Evolutionary conservation across 495 filamentous ascomycete genomes (phyloP), one percentile per base, ranked within the genome.

Genomic region (Penicillium parvum): DNA sequence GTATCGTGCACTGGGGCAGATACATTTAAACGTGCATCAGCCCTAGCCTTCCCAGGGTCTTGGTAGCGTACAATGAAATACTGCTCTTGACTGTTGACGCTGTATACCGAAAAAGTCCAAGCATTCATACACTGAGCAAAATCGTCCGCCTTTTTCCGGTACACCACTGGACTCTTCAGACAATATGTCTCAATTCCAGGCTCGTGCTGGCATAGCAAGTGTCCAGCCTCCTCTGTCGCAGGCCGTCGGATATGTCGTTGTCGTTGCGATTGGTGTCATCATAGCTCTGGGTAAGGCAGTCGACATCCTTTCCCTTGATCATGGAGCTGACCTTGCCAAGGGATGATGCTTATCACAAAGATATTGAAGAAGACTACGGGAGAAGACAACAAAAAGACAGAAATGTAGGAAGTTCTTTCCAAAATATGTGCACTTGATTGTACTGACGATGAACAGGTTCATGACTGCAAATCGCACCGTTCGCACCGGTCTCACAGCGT

Each of bases 361-460:
- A 18, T 67, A 1, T 37, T 68, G 17, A 68, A 65, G 36, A 63
- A 50, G 26, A 70, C 66, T 0, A 50, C 57, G 1, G 63, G 61
- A 5, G 65, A 70, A 30, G 65, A 70, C 27, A 70, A 70, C 22
- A 50, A 61, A 28, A 70, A 65, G 39, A 70, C 65, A 0, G 66
- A 70, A 47, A 70, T 66, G 63, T 70, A 57, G 7, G 3, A 2
- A 12, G 27, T 8, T 27, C 7, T n/a, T 11, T 1, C 7, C 5
- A 10, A 7, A 8, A 19, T 26, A 3, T 4, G 8, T 26, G 3
- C 11, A 6, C 21, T 11, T 15, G 4, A 8, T 11, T 10, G 8
- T 18, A 32, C 12, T 52, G 20, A 51, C n/a, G 21, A 7, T 3
- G n/a, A 14, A 34, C 23, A 68, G 63, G 65, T 69, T 69, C 43